phyloP scores from a whole-genome alignment of 148 eudicot genomes.

The Nyssa sinensis region DNA sequence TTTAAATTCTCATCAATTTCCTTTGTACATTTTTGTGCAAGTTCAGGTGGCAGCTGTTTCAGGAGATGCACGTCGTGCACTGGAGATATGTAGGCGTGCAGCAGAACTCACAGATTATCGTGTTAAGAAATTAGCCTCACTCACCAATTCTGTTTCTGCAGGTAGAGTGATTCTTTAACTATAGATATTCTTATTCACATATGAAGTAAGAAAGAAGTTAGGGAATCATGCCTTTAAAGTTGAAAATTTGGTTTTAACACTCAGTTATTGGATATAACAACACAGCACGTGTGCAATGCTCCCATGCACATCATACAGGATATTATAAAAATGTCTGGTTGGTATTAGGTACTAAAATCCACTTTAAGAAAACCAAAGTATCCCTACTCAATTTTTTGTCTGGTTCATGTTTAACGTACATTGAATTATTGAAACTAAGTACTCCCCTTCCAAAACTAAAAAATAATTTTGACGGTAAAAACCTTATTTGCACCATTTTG shows the following conservation, averaged over 20 bases:
- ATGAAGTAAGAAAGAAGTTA: neutral
- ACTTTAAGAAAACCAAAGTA: neutral
- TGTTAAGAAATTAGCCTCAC: constrained; percentile 42
- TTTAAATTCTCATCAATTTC: constrained; percentile 1
- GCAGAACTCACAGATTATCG: constrained; percentile 90
- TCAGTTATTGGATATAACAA: neutral
- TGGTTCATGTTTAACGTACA: neutral
- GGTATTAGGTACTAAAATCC: neutral
- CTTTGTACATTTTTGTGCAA: neutral
- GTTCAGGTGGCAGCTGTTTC: constrained; percentile 94
- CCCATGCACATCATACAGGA: neutral
- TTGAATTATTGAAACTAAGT: no score
- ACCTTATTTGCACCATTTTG: neutral
- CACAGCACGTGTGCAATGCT: neutral
- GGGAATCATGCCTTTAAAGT: neutral
- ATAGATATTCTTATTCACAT: neutral
- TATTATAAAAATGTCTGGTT: neutral
- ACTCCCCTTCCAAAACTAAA: no score
- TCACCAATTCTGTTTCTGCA: constrained; percentile 34
- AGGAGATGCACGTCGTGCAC: constrained; percentile 97
- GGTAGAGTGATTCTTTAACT: constrained; percentile 35
- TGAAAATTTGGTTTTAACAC: neutral
- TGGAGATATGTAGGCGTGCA: constrained; percentile 97
- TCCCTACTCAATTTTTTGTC: neutral
- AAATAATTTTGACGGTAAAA: neutral